Conservation (phyloP, 2,329 filamentous ascomycete genomes). For the Didymella arachidicola region DNA sequence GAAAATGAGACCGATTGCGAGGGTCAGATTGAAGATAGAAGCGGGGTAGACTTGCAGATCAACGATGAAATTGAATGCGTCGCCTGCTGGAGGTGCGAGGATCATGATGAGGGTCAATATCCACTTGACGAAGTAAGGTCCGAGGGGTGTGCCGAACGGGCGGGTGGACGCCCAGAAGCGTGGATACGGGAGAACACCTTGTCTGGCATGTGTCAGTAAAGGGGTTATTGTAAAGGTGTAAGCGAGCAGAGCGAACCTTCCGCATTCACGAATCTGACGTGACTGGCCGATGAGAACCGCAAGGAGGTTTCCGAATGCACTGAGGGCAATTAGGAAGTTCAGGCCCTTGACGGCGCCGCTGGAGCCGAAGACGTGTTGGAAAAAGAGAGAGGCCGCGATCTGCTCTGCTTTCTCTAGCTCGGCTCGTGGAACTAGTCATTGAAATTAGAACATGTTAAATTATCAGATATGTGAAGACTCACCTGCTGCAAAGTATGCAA, state of each 20-base stretch:
- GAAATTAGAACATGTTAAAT: neutral
- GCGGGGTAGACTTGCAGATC: conserved; percentile 66
- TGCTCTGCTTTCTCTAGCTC: conserved; percentile 60
- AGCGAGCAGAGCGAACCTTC: conserved; percentile 38
- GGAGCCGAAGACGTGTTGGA: conserved; percentile 63
- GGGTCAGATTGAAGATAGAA: conserved; percentile 64
- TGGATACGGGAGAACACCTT: conserved; percentile 68
- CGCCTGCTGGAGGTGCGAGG: conserved; percentile 65
- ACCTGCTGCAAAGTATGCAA: conserved; percentile 67
- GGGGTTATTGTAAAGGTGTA: too few species aligned
- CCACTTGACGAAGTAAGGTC: conserved; percentile 67
- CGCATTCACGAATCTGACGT: conserved; percentile 67
- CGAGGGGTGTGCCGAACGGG: conserved; percentile 68
- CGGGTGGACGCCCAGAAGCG: conserved; percentile 68
- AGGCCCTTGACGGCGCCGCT: conserved; percentile 60
- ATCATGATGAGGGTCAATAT: conserved; percentile 67
- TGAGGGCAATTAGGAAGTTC: conserved; percentile 65
- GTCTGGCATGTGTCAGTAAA: conserved; percentile 40
- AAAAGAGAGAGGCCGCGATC: conserved; percentile 65
- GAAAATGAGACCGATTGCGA: conserved; percentile 66
- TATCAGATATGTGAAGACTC: conserved; percentile 8
- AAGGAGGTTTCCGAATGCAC: conserved; percentile 67
- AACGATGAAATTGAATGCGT: conserved; percentile 69
- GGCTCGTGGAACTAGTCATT: conserved; percentile 56
- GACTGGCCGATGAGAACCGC: conserved; percentile 64